Evolutionary conservation across 495 filamentous ascomycete species (phyloP).

Genomic region (Penicillium nucicola): DNA sequence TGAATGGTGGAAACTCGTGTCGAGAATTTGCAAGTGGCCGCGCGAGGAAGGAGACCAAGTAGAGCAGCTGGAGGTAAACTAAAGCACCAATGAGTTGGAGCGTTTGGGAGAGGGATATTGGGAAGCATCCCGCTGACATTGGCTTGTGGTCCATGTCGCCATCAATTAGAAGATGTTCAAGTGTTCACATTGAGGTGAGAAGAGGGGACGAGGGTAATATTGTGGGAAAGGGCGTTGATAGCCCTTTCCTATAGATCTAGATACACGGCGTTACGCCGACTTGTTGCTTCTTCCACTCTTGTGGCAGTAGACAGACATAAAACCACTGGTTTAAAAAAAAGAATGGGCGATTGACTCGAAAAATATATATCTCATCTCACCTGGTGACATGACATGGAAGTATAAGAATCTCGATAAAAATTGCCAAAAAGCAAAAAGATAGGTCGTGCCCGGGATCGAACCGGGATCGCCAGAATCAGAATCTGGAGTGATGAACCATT

Average conservation of each 20-base stretch:
- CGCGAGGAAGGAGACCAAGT: slow-evolving; percentile 15
- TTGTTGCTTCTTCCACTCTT: too few species aligned
- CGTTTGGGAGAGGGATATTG: slow-evolving; percentile 10
- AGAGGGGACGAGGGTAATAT: neutral
- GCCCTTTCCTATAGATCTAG: too few species aligned
- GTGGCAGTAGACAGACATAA: too few species aligned
- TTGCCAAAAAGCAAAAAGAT: neutral
- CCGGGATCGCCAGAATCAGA: slow-evolving; percentile 39
- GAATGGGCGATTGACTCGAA: too few species aligned
- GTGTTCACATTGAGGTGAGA: neutral
- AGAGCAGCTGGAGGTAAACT: slow-evolving; percentile 19
- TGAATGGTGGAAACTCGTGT: slow-evolving; percentile 13
- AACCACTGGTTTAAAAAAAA: too few species aligned
- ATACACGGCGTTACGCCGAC: too few species aligned
- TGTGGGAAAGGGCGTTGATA: too few species aligned
- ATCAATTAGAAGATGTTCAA: neutral
- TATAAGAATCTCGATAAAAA: too few species aligned
- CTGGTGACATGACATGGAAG: too few species aligned
- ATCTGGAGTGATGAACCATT: slow-evolving; percentile 23
- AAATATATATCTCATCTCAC: too few species aligned
- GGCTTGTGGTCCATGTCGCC: neutral
- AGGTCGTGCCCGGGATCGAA: slow-evolving; percentile 42
- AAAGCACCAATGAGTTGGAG: slow-evolving; percentile 11
- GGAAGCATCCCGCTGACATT: slow-evolving; percentile 6
- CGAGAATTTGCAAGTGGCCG: slow-evolving; percentile 8